These are phyloP conservation scores for Dactylella cylindrospora DNA, from an alignment of 2,329 filamentous ascomycete species.

Conservation along the genomic window DNA sequence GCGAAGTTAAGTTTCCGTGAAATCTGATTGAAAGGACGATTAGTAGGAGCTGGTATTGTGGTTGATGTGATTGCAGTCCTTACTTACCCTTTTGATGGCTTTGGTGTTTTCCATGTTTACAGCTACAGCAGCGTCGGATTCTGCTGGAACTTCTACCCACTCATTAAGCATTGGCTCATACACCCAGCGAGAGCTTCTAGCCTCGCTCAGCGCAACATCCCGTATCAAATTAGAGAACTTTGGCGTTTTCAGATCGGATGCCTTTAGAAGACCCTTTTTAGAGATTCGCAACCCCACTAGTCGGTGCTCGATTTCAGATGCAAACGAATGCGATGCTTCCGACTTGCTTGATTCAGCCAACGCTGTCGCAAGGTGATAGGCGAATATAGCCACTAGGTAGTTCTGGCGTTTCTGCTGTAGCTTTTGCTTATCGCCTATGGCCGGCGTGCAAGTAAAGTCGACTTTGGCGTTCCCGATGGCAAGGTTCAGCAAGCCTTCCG, in stretches of 20 bases:
- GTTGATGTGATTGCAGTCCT: too few relatives aligned
- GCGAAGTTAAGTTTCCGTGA: constrained; percentile 30
- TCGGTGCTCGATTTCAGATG: constrained; percentile 14
- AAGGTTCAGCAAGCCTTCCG: constrained; percentile 13
- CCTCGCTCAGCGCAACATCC: constrained; percentile 32
- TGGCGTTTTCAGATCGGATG: constrained; percentile 38
- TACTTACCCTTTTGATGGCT: not conserved
- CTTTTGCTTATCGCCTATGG: constrained; percentile 15
- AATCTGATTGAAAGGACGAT: too few relatives aligned
- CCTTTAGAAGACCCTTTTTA: constrained; percentile 30
- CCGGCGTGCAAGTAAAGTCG: constrained; percentile 16
- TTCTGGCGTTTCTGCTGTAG: constrained; percentile 36
- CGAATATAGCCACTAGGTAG: constrained; percentile 32
- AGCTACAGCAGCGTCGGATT: not conserved
- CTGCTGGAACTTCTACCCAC: constrained; percentile 26
- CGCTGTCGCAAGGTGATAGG: constrained; percentile 25
- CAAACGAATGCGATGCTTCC: constrained; percentile 10
- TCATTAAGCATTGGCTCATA: constrained; percentile 43
- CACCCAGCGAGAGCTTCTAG: constrained; percentile 23
- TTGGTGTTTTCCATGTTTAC: not conserved
- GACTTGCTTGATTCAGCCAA: constrained; percentile 36
- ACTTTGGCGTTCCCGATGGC: constrained; percentile 15
- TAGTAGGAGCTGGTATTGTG: too few relatives aligned
- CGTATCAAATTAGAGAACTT: constrained; percentile 37
- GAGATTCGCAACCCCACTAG: constrained; percentile 31